Base-by-base conservation (phyloP, 345 rosid genomes). In the Gossypium thurberi region DNA sequence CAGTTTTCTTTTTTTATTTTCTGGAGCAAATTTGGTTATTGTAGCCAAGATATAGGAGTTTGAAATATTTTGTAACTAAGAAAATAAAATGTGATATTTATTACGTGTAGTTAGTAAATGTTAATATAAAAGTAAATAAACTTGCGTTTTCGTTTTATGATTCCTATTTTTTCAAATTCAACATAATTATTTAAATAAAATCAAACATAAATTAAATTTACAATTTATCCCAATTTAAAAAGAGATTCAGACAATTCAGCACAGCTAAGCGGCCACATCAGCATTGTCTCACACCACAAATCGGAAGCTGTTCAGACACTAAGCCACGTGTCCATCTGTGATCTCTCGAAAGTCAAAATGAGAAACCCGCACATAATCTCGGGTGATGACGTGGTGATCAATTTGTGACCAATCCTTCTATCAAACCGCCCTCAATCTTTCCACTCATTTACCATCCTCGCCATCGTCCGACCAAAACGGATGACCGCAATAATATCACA, bases 401-500 rank as follows among this genome's bases (percentile, higher is more conserved):
- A 60, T 47, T 68, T 43, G 73, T 52, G 74, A 65, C n/a, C 53
- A 3, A 50, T 50, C 18, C 6, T 4, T n/a, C 15, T 6, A 15
- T 3, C 18, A 14, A 50, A 50, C 18, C 53, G 6, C 53, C 52
- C 53, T 50, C 40, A 21, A 25, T 48, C 28, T 60, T 58, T 20
- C 2, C 17, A 4, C 10, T 51, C 67, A 72, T 59, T 79, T 68
- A 68, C 74, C 15, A 1, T 8, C 37, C 46, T 12, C 71, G 75
- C 75, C 83, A 76, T 76, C 76, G 2, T 37, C 76, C 88, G 83
- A 79, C 11, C 50, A 63, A 46, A 46, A 75, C n/a, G 85, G 78
- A 53, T 67, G 80, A 65, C 85, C 83, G 68, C 53, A 50, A 50
- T 50, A 50, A 50, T 15, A 33, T 40, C 52, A 48, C 57, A 48